Base-by-base conservation (phyloP, 805 yeast genomes). In the Grigorovia jiainica region DNA sequence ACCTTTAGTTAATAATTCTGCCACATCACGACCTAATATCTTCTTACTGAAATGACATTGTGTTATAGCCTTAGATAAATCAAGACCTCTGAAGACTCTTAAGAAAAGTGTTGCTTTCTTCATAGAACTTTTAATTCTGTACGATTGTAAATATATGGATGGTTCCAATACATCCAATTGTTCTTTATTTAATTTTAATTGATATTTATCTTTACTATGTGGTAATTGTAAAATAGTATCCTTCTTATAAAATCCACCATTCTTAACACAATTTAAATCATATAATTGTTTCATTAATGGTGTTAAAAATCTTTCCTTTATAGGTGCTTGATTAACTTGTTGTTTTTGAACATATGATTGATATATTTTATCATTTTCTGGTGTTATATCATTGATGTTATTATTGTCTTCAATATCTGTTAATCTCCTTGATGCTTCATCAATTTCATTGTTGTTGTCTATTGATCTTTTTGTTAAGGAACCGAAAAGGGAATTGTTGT, bases 11-110 rank as follows among this genome's bases (percentile, higher is more conserved):
- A 90, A 71, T 63, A 89, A 65, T 47, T 78, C 82, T 40, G 79
- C 89, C 42, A 87, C 72, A 49, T 87, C 95, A 43, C 80, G 72
- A 25, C 94, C 76, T 62, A 87, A 75, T 53, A 81, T 77, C 65
- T 86, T 87, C 38, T 79, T 73, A 59, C 79, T 77, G 69, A 90
- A 90, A 63, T 90, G 97, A 52, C 89, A 79, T 66, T 89, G 97
- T 33, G 90, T 86, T 51, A 90, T 82, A 40, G 97, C 97, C 34
- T 75, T 76, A 51, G 78, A 75, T 29, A 85, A 77, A 41, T 77
- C 73, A 63, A 83, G 65, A 27, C 81, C 81, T 43, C 85, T 74
- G 44, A 89, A 73, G 55, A 87, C 76, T 50, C 97, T 73, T 49
- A 85, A 70, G 38, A 87, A 82, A 32, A 78, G 68, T 9, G 86